phyloP scores from a whole-genome alignment of 495 filamentous ascomycete species.

The Trichoderma reesei region DNA sequence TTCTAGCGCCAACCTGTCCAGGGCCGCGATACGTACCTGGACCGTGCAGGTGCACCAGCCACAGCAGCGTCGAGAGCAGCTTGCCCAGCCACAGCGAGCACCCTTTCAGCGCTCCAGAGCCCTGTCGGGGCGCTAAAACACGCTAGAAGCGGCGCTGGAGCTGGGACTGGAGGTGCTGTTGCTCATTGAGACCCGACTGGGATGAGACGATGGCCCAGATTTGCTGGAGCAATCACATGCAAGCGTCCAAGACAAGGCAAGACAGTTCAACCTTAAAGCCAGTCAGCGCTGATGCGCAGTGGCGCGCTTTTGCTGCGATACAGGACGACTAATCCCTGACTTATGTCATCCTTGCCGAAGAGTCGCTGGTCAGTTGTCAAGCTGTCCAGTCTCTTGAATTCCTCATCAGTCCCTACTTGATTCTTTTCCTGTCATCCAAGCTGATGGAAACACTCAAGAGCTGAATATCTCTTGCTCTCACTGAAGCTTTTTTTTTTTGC shows the following conservation, averaged over 20 bases:
- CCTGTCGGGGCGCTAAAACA: too few relatives aligned
- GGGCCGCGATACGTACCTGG: neutral
- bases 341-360: conserved; percentile 5
- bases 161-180: too few relatives aligned
- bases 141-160: too few relatives aligned
- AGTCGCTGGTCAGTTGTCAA: neutral
- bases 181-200: too few relatives aligned
- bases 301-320: neutral
- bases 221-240: neutral
- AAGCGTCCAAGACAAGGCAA: too few relatives aligned
- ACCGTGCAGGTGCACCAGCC: neutral
- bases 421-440: neutral
- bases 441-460: neutral
- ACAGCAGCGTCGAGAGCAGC: neutral
- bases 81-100: neutral
- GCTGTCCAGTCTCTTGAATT: neutral
- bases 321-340: neutral
- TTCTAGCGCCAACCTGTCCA: neutral
- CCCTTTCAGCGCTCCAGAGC: neutral
- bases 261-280: too few relatives aligned
- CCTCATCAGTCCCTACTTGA: neutral
- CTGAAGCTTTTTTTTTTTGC: too few relatives aligned
- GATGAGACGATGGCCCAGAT: too few relatives aligned
- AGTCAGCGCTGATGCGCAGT: too few relatives aligned
- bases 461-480: neutral